Conservation (phyloP, 768 basidiomycete genomes). For the Chalciporus piperatus region DNA sequence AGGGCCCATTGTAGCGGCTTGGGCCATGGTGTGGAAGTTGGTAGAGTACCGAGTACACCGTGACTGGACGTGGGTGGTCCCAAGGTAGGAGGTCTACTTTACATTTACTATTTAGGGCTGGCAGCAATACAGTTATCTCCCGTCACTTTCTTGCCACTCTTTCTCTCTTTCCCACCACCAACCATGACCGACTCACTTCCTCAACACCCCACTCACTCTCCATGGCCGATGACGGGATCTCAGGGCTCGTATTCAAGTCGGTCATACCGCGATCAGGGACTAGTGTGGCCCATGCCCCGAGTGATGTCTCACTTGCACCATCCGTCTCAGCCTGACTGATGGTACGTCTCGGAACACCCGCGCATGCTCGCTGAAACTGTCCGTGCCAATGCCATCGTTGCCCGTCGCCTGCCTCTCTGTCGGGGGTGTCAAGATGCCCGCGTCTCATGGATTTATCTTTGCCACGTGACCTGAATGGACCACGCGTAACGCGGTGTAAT, state of each 20-base stretch:
- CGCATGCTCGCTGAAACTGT: constrained; percentile 3
- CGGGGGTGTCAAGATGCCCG: not conserved
- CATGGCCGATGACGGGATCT: not conserved
- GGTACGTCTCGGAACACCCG: not conserved
- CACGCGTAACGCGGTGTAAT: constrained; percentile 10
- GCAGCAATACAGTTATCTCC: constrained; percentile 22
- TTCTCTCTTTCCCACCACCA: not conserved
- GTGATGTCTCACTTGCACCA: constrained; percentile 3
- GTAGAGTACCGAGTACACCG: constrained; percentile 4
- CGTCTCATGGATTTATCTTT: constrained; percentile 22
- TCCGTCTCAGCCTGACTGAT: not conserved
- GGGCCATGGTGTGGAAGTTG: constrained; percentile 47
- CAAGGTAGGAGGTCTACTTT: constrained; percentile 6
- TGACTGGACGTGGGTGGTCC: not conserved
- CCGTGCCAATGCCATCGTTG: constrained; percentile 1
- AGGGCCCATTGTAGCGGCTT: constrained; percentile 70
- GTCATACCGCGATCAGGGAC: constrained; percentile 20
- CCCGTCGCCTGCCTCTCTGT: constrained; percentile 13
- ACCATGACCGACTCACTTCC: not conserved
- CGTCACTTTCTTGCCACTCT: constrained; percentile 9
- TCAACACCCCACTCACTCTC: not conserved
- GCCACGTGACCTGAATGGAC: constrained; percentile 22
- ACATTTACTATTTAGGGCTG: constrained; percentile 36
- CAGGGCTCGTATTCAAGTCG: not conserved
- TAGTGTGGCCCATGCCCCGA: not conserved